These are phyloP conservation scores for Fusarium subtropicale DNA, from an alignment of 2,329 filamentous ascomycete species.

Conservation along the genomic window DNA sequence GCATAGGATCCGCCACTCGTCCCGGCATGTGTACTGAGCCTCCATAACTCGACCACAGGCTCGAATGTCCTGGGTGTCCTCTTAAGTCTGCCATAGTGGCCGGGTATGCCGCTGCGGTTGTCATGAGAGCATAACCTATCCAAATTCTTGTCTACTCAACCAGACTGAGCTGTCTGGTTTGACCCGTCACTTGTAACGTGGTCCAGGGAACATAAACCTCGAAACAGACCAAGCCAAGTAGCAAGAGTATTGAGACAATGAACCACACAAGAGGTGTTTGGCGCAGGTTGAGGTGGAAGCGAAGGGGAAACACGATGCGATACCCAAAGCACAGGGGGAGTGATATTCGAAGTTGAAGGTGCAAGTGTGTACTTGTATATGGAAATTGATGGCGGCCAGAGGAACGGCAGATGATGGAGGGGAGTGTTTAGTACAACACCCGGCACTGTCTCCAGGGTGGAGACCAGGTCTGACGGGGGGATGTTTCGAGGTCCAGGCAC, in stretches of 20 bases:
- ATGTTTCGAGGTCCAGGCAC: constrained; percentile 55
- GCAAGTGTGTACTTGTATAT: constrained; percentile 61
- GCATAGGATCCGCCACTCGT: constrained; percentile 63
- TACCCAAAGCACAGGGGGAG: constrained; percentile 37
- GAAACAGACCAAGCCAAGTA: constrained; percentile 20
- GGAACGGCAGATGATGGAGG: constrained; percentile 61
- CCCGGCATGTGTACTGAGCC: constrained; percentile 65
- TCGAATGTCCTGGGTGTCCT: constrained; percentile 67
- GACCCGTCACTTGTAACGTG: constrained; percentile 42
- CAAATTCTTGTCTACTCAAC: constrained; percentile 41
- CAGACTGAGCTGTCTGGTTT: constrained; percentile 41
- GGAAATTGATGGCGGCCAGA: constrained; percentile 55
- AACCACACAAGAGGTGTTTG: constrained; percentile 28
- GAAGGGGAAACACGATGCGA: constrained; percentile 30
- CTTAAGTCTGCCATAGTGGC: constrained; percentile 73
- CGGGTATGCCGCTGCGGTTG: constrained; percentile 70
- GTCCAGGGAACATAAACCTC: constrained; percentile 41
- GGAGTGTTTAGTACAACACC: constrained; percentile 61
- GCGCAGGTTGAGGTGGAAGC: constrained; percentile 28
- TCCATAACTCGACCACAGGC: constrained; percentile 69
- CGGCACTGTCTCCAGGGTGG: constrained; percentile 63
- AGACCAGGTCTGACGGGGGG: constrained; percentile 51
- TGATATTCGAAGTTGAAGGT: constrained; percentile 54
- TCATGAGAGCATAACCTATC: constrained; percentile 67
- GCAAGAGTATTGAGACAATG: constrained; percentile 18